Percentiles rank a stretch among this genome's conserved stretches.
These are phyloP conservation scores for Botrytis paeoniae DNA, from an alignment of 2,329 filamentous ascomycete genomes.

Conservation along the genomic window DNA sequence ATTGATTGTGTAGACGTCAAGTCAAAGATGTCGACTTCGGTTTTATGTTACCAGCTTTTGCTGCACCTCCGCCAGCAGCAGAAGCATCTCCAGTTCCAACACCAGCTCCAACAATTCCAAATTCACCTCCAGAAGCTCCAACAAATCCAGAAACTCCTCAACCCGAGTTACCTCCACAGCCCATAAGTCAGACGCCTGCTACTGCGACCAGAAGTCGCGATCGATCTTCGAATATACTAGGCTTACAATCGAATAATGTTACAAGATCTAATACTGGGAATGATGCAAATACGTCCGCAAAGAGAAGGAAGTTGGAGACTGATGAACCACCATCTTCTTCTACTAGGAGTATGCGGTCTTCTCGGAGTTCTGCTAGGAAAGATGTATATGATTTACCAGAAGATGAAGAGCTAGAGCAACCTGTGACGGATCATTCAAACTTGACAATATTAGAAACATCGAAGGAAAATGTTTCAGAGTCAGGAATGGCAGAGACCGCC, in stretches of 20 bases:
- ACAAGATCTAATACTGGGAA: slow-evolving; percentile 24
- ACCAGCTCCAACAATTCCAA: slow-evolving; percentile 15
- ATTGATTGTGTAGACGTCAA: slow-evolving; percentile 43
- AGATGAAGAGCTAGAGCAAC: slow-evolving; percentile 23
- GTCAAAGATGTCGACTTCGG: slow-evolving; percentile 60
- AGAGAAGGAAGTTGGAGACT: slow-evolving; percentile 35
- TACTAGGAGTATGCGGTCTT: slow-evolving; percentile 31
- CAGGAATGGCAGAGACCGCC: neutral
- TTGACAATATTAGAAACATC: no score
- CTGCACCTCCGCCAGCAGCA: slow-evolving; percentile 23
- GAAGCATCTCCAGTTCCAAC: neutral
- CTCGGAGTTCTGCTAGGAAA: slow-evolving; percentile 25
- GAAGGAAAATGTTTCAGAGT: neutral
- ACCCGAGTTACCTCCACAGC: slow-evolving; percentile 24
- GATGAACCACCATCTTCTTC: slow-evolving; percentile 29
- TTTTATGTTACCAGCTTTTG: slow-evolving; percentile 46
- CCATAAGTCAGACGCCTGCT: slow-evolving; percentile 27
- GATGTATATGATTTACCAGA: slow-evolving; percentile 30
- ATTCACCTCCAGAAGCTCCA: slow-evolving; percentile 6
- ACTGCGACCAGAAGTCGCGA: slow-evolving; percentile 17
- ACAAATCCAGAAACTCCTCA: slow-evolving; percentile 21
- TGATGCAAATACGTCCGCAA: slow-evolving; percentile 38
- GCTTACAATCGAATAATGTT: slow-evolving; percentile 7
- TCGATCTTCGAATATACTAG: slow-evolving; percentile 4
- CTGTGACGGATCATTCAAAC: neutral